Base-by-base conservation (phyloP, 1,284 basidiomycete species). In the Pascua guehoae region DNA sequence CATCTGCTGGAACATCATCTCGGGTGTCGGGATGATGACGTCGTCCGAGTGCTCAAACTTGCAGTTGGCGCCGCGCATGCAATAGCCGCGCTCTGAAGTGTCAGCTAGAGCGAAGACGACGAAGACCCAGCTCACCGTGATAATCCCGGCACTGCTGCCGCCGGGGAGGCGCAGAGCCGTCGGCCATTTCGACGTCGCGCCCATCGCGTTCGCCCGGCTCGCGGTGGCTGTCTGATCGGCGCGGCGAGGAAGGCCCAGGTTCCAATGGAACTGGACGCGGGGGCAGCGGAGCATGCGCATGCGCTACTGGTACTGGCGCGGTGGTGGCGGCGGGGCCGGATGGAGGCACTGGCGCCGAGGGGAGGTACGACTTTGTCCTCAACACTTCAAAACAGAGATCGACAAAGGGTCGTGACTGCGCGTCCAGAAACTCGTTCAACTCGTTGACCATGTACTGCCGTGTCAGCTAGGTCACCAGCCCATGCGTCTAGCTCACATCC, bases 381-480 rank as follows among this genome's bases (percentile, higher is more conserved):
- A 94, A 82, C 36, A 88, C 85, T 42, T 85, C 85, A 76, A 96
- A 91, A 58, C 95, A 83, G 32, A 86, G 86, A 66, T 90, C 84
- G 57, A 95, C 88, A 74, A 97, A 97, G 47, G 83, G 71, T 24
- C 80, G 63, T 41, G 87, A 86, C 78, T 91, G 89, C 78, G 88
- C 88, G 78, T 92, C 92, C 47, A 97, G 82, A 75, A 97, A 97
- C 77, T 96, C 94, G 54, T 88, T 86, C 57, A 97, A 81, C 72
- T 96, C 91, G 1, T 82, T 73, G 10, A 81, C 76, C 52, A 97
- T 80, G 71, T 91, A 74, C 73, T 73, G 53, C 9, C 36, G 15
- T 24, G 47, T 64, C 52, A 55, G 47, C 49, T 32, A 32, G 24
- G 24, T 7, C 7, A 7, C 24, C 16, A 38, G 36, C 17, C 3